These are phyloP conservation scores for Rhodotorula sp. DNA, from an alignment of 1,284 basidiomycete species.

Conservation along the genomic window DNA sequence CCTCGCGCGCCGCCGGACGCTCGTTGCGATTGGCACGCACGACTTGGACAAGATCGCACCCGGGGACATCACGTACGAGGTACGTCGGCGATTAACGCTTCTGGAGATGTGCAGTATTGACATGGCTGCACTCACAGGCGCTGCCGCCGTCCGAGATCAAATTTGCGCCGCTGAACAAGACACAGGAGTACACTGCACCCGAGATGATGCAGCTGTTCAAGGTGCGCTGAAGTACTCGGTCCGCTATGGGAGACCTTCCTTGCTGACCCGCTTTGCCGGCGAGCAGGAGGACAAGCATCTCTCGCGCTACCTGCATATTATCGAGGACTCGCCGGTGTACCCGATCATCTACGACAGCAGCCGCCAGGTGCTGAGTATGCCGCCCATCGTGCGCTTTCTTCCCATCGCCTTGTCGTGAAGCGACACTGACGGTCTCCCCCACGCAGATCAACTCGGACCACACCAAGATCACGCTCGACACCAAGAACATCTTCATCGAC, in stretches of 20 bases:
- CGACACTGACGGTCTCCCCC: too few relatives aligned
- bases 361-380: conserved; percentile 89
- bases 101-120: neutral
- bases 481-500: conserved; percentile 94
- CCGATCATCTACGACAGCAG: conserved; percentile 94
- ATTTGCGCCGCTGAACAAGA: conserved; percentile 80
- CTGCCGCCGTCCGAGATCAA: conserved; percentile 84
- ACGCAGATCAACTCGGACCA: conserved; percentile 83
- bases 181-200: conserved; percentile 71
- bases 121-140: conserved; percentile 55
- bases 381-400: conserved; percentile 66
- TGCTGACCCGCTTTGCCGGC: neutral
- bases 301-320: conserved; percentile 84
- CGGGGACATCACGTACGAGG: conserved; percentile 65
- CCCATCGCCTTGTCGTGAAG: neutral
- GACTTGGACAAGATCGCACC: conserved; percentile 80
- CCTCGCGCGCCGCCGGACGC: conserved; percentile 81
- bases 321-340: conserved; percentile 92
- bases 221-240: too few relatives aligned
- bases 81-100: neutral
- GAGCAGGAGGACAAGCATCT: conserved; percentile 88
- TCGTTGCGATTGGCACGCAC: conserved; percentile 97
- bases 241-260: too few relatives aligned
- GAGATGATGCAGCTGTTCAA: conserved; percentile 89
- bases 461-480: conserved; percentile 95